Evolutionary conservation across 148 eudicot genomes (phyloP).

Genomic region (Vaccinium corymbosum): DNA sequence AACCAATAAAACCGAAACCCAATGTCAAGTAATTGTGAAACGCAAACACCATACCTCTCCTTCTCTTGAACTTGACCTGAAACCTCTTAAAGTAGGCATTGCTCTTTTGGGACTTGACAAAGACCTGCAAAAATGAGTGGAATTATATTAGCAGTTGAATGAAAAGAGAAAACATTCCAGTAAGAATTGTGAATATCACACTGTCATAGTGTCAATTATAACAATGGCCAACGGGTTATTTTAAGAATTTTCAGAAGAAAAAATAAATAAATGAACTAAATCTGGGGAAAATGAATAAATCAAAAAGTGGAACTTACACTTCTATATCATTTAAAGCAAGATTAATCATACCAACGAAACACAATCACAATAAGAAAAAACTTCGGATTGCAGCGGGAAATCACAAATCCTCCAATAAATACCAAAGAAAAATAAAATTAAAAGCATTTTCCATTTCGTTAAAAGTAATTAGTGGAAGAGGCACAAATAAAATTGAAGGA

Average conservation of each 20-base stretch:
- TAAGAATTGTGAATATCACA: neutral
- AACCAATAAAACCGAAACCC: neutral
- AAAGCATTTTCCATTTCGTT: neutral
- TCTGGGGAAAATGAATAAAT: neutral
- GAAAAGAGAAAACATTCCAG: neutral
- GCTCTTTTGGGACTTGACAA: conserved; percentile 55
- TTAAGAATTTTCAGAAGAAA: neutral
- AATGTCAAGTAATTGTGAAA: neutral
- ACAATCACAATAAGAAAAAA: neutral
- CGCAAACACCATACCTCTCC: conserved; percentile 46
- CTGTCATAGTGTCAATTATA: no score
- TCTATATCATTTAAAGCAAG: neutral
- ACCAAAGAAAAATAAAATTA: neutral
- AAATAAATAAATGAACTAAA: neutral
- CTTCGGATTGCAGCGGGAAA: neutral
- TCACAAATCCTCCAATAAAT: neutral
- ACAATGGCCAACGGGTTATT: neutral
- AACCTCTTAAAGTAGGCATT: conserved; percentile 71
- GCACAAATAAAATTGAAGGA: neutral
- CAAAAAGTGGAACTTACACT: neutral
- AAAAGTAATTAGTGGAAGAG: neutral
- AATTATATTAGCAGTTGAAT: neutral
- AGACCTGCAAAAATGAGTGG: conserved; percentile 34
- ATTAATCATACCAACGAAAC: neutral
- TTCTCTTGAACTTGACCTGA: conserved; percentile 80